phyloP scores from a whole-genome alignment of 192 early-diverging fungal genomes.

The Linnemannia schmuckeri region DNA sequence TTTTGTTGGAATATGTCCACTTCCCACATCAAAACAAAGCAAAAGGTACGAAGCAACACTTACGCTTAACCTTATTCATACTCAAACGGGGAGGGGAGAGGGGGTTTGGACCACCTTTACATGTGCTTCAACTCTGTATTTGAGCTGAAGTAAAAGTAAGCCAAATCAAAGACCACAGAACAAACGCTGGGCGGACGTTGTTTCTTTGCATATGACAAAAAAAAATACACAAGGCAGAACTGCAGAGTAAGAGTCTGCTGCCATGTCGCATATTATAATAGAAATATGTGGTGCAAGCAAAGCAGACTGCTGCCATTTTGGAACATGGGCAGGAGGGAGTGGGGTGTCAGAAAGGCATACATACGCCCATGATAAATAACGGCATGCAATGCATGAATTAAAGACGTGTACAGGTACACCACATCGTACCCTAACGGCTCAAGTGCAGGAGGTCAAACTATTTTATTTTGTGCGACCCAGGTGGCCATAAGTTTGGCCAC shows the following conservation, averaged over 20 bases:
- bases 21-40: not conserved
- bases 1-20: not conserved
- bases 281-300: no score
- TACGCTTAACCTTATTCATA: not conserved
- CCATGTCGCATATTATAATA: no score
- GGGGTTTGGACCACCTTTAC: not conserved
- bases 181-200: no score
- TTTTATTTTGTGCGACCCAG: not conserved
- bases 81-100: not conserved
- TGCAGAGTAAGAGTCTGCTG: no score
- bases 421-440: not conserved
- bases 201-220: no score
- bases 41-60: not conserved
- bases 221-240: no score
- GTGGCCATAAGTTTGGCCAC: not conserved
- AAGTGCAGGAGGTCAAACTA: not conserved
- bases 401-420: not conserved
- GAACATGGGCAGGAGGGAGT: no score
- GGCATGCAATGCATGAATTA: conserved; percentile 1
- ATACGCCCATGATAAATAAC: not conserved
- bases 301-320: no score
- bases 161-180: not conserved
- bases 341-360: no score
- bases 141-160: not conserved
- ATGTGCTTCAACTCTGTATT: not conserved